Evolutionary conservation across 768 basidiomycete genomes (phyloP).

Genomic region (Mycena polygramma): DNA sequence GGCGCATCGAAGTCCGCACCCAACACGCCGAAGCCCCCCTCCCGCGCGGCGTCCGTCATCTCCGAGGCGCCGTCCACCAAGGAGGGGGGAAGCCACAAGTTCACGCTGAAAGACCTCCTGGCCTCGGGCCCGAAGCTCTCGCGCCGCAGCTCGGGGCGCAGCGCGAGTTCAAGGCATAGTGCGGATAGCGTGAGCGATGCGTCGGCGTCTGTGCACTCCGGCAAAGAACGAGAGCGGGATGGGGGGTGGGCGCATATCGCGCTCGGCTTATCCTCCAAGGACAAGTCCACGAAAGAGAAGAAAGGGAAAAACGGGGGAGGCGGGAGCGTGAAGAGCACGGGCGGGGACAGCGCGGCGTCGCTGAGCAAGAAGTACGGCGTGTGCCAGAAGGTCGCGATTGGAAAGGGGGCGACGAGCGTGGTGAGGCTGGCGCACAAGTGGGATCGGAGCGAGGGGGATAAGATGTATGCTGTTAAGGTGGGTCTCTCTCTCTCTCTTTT

Average conservation of each 20-base stretch:
- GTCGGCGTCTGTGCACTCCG: too few species aligned
- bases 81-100: conserved; percentile 70
- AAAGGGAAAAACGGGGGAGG: conserved; percentile 40
- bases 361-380: conserved; percentile 94
- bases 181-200: conserved; percentile 56
- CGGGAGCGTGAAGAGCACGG: conserved; percentile 33
- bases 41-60: conserved; percentile 56
- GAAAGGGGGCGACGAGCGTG: conserved; percentile 98
- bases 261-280: too few species aligned
- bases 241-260: too few species aligned
- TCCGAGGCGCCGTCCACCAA: conserved; percentile 52
- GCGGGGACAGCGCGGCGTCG: conserved; percentile 47
- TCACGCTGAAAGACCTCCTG: conserved; percentile 87
- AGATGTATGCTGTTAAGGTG: conserved; percentile 99
- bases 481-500: too few species aligned
- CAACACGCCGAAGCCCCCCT: conserved; percentile 8
- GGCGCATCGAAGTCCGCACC: conserved; percentile 12
- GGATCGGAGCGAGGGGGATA: conserved; percentile 92
- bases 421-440: conserved; percentile 98
- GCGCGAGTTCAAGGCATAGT: conserved; percentile 47
- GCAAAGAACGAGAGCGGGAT: too few species aligned
- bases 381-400: conserved; percentile 93
- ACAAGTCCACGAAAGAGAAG: neutral
- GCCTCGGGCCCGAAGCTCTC: conserved; percentile 79
- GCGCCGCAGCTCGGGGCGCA: conserved; percentile 73